Percentiles rank a stretch among this genome's conserved stretches.
Conservation (phyloP, 441 rosid species). For the Adansonia madagascariensis region DNA sequence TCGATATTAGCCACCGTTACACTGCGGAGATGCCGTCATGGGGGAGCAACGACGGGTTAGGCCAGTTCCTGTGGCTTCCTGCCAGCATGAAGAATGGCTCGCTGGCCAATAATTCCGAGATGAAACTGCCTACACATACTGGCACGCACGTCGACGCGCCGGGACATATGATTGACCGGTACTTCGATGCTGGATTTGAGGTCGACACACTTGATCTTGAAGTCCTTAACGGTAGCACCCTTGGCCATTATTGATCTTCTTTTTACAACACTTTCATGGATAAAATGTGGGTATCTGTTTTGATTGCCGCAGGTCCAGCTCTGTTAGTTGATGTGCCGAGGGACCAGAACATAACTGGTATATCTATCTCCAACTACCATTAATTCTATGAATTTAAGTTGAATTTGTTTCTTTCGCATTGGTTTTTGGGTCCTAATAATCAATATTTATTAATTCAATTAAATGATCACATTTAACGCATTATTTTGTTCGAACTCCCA, state of each 20-base stretch:
- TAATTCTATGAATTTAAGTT: not conserved
- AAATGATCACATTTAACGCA: no score
- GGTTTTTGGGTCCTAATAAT: no score
- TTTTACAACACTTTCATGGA: not conserved
- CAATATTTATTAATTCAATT: no score
- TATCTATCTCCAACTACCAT: slow-evolving; percentile 17
- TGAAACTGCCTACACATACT: slow-evolving; percentile 62
- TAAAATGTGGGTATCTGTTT: not conserved
- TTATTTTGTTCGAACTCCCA: no score
- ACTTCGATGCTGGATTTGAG: slow-evolving; percentile 78
- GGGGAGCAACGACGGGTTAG: slow-evolving; percentile 52
- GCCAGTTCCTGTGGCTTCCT: slow-evolving; percentile 49
- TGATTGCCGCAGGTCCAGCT: slow-evolving; percentile 50
- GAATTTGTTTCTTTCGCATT: no score
- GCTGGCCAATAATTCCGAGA: slow-evolving; percentile 48
- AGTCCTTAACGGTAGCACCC: slow-evolving; percentile 57
- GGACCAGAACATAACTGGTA: slow-evolving; percentile 68
- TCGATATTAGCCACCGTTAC: slow-evolving; percentile 64
- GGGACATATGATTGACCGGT: slow-evolving; percentile 65
- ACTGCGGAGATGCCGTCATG: slow-evolving; percentile 56
- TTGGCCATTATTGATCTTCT: not conserved
- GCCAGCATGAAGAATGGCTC: slow-evolving; percentile 80
- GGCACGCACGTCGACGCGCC: slow-evolving; percentile 87
- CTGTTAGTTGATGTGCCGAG: slow-evolving; percentile 69
- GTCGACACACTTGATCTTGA: slow-evolving; percentile 67